These are phyloP conservation scores for Boehmeria nivea DNA, from an alignment of 306 rosid species.

Conservation along the genomic window DNA sequence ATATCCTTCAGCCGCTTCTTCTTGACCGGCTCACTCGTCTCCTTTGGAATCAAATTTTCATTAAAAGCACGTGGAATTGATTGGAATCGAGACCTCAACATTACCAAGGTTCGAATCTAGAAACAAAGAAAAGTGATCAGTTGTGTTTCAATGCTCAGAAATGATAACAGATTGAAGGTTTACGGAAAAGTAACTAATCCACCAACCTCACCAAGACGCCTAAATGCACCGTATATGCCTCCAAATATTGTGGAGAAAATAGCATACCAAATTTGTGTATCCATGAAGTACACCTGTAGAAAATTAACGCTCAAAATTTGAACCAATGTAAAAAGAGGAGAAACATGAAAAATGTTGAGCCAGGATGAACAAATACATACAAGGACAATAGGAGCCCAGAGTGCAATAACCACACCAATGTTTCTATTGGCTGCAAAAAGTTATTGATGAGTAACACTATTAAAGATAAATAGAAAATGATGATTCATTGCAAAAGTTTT, in stretches of 20 bases:
- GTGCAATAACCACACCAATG: conserved; percentile 79
- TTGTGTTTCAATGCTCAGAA: not conserved
- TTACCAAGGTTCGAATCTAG: conserved; percentile 84
- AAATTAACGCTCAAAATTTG: conserved; percentile 6
- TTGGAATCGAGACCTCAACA: conserved; percentile 77
- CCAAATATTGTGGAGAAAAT: conserved; percentile 85
- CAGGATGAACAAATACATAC: conserved; percentile 59
- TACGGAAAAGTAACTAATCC: conserved; percentile 11
- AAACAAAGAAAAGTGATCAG: conserved; percentile 23
- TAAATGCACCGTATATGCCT: conserved; percentile 93
- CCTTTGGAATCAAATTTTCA: conserved; percentile 63
- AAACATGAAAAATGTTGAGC: conserved; percentile 8
- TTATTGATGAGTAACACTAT: conserved; percentile 18
- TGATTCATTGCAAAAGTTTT: not conserved
- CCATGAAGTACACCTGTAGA: conserved; percentile 94
- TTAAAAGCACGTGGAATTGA: conserved; percentile 90
- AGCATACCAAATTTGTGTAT: conserved; percentile 98
- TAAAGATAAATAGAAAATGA: too few relatives aligned
- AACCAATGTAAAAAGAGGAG: conserved; percentile 14
- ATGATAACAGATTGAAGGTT: not conserved
- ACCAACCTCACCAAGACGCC: conserved; percentile 96
- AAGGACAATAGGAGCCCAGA: conserved; percentile 91
- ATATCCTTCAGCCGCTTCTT: conserved; percentile 56
- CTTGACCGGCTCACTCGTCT: conserved; percentile 40
- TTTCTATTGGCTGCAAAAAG: conserved; percentile 69